Evolutionary conservation across 2,329 filamentous ascomycete species (phyloP), one percentile per base, ranked within the genome.

Genomic region (Grosmannia penicillata): DNA sequence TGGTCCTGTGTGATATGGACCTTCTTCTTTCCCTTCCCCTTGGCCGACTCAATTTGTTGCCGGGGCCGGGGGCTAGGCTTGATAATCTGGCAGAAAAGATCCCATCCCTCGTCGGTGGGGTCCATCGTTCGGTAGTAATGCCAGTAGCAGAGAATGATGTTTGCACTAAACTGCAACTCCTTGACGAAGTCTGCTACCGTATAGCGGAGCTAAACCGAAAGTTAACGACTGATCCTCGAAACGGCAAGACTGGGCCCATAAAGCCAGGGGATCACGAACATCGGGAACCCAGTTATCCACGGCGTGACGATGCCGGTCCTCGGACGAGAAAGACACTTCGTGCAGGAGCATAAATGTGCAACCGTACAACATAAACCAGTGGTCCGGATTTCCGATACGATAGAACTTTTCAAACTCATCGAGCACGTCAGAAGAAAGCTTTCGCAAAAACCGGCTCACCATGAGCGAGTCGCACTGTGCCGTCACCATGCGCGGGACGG

Each of bases 131-230:
- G 63, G 49, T 61, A 70, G 45, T 70, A 70, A 35, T 67, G 63
- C 68, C 68, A 71, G 38, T 68, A 55, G 10, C 54, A 51, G 2
- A 71, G 59, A 22, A 70, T 51, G 37, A 60, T 60, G 36, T 62
- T 66, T 22, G 60, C 64, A 5, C 63, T 56, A 11, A 58, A 52
- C 14, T 70, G 66, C 2, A 69, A 52, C 6, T 58, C 50, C 26
- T 61, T 55, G 14, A 68, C 59, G 38, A 63, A 65, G 1, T 30
- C 14, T 0, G 55, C 54, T 8, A 66, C 54, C 1, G 62, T 53
- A 39, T 63, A 62, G 10, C 52, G 53, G n/a, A 42, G 41, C 56
- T 60, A 10, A 4, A 30, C 25, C 10, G 18, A 11, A 10, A 9
- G 19, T 30, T 30, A 24, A 5, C 35, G 7, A 13, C 8, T n/a